Percentiles rank a stretch among this genome's conserved stretches.
Conservation (phyloP, 805 yeast species). For the Sugiyamaella lignohabitans region DNA sequence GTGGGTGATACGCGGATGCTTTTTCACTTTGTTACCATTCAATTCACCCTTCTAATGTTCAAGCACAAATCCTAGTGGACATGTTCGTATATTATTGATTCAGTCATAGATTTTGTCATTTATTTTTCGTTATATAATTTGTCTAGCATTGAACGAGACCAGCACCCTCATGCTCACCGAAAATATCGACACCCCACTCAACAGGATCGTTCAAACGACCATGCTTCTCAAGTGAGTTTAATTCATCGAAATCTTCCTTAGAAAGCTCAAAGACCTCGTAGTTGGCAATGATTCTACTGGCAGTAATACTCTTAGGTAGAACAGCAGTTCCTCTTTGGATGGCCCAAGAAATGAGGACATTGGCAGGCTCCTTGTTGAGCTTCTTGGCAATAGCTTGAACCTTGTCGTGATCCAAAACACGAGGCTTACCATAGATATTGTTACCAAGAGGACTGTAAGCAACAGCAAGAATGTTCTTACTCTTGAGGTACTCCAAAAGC, state of each 20-base stretch:
- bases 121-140: too few species aligned
- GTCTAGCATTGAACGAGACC: too few species aligned
- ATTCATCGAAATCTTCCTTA: conserved; percentile 33
- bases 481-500: conserved; percentile 53
- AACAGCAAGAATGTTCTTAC: conserved; percentile 51
- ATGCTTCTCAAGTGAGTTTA: conserved; percentile 1
- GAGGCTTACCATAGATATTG: conserved; percentile 36
- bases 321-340: conserved; percentile 65
- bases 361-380: conserved; percentile 51
- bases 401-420: conserved; percentile 48
- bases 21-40: too few species aligned
- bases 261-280: conserved; percentile 48
- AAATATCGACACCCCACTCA: conserved; percentile 5
- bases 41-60: too few species aligned
- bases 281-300: conserved; percentile 54
- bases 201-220: conserved; percentile 3
- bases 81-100: too few species aligned
- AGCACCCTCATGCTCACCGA: conserved; percentile 10
- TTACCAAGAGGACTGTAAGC: conserved; percentile 80
- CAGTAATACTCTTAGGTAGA: conserved; percentile 70
- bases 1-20: too few species aligned
- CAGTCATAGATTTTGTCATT: too few species aligned
- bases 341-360: conserved; percentile 72
- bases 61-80: too few species aligned
- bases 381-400: conserved; percentile 53